These are phyloP conservation scores for Podospora didyma DNA, from an alignment of 495 filamentous ascomycete genomes.

Conservation along the genomic window DNA sequence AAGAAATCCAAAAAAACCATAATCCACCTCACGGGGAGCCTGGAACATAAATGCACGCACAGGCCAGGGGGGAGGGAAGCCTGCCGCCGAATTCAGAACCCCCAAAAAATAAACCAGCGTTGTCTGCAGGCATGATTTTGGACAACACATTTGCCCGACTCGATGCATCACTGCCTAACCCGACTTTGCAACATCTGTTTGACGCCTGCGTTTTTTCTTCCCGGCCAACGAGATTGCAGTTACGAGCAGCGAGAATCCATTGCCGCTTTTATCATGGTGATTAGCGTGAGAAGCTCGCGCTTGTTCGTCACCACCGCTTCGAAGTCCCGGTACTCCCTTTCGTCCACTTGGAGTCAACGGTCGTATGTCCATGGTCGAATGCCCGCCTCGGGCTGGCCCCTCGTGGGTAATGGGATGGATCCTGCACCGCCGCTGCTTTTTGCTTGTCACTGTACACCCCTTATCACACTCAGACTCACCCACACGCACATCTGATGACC, in stretches of 20 bases:
- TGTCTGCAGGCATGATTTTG: conserved; percentile 21
- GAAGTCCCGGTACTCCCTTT: conserved; percentile 19
- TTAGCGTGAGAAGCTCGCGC: conserved; percentile 38
- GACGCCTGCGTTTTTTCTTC: conserved; percentile 19
- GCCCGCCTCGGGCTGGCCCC: conserved; percentile 7
- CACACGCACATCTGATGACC: conserved; percentile 24
- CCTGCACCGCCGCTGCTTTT: conserved; percentile 5
- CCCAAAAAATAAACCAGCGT: conserved; percentile 10
- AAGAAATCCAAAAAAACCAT: not conserved
- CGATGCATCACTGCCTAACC: conserved; percentile 51
- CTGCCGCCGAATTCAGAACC: not conserved
- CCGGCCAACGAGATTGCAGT: conserved; percentile 29
- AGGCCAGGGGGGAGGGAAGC: conserved; percentile 6
- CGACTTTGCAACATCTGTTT: conserved; percentile 36
- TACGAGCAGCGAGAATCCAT: conserved; percentile 23
- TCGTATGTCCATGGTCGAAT: not conserved
- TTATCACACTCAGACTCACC: not conserved
- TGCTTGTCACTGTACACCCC: conserved; percentile 6
- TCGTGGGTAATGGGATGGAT: conserved; percentile 9
- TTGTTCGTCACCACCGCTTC: conserved; percentile 27
- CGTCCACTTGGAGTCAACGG: conserved; percentile 3
- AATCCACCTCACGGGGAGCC: too few relatives aligned
- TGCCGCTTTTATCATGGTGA: conserved; percentile 38
- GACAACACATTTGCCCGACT: conserved; percentile 45
- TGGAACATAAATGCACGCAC: conserved; percentile 2